A percentile compares a stretch with the other conserved stretches of the same genome.
Conservation (phyloP, 1,284 basidiomycete species). For the Somion occarium region DNA sequence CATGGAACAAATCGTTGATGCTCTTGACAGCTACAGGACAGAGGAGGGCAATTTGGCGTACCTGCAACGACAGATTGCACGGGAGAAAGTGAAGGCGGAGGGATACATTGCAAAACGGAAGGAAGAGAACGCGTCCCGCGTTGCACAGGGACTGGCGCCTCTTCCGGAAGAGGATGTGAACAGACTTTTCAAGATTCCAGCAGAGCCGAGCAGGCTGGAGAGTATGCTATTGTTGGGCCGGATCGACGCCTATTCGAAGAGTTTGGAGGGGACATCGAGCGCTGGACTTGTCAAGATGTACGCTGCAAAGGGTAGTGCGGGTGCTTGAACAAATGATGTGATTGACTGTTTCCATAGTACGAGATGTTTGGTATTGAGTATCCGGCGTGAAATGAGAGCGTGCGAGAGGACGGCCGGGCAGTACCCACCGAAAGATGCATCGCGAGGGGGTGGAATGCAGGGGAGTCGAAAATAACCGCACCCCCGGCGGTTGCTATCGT, state of each 20-base stretch:
- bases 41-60: constrained; percentile 95
- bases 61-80: constrained; percentile 85
- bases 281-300: constrained; percentile 75
- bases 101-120: constrained; percentile 77
- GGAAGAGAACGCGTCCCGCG: constrained; percentile 84
- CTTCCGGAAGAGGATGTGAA: constrained; percentile 84
- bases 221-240: constrained; percentile 85
- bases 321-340: constrained; percentile 13
- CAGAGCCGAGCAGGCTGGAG: constrained; percentile 89
- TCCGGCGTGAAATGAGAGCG: background rate
- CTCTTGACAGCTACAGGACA: constrained; percentile 81
- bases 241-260: constrained; percentile 81
- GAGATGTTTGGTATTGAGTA: background rate
- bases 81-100: constrained; percentile 86
- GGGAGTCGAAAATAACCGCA: background rate
- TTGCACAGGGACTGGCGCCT: constrained; percentile 82
- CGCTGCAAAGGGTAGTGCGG: constrained; percentile 42
- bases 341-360: background rate
- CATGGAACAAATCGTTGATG: constrained; percentile 81
- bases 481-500: background rate
- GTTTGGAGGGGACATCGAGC: constrained; percentile 68
- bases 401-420: background rate
- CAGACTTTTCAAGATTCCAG: constrained; percentile 82
- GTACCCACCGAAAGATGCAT: no score
- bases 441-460: background rate